phyloP scores from a whole-genome alignment of 192 early-diverging fungal genomes.

The Chytriomyces sp. region DNA sequence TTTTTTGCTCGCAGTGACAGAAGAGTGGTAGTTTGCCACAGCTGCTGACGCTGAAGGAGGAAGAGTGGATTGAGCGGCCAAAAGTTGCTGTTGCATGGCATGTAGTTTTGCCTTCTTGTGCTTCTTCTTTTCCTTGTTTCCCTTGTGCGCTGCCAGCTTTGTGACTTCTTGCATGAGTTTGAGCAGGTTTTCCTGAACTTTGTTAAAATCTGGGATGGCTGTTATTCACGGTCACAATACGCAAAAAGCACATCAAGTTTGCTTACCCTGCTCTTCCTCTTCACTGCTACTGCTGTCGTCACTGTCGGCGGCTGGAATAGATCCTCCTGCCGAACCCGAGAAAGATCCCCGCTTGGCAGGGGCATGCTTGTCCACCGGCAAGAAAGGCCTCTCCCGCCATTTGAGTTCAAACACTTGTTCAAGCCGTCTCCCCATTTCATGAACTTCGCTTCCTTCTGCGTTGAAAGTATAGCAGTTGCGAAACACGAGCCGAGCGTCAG shows the following conservation, averaged over 20 bases:
- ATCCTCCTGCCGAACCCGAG: not conserved
- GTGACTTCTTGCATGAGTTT: constrained; percentile 39
- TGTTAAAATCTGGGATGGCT: not conserved
- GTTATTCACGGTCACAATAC: not conserved
- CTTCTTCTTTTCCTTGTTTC: constrained; percentile 41
- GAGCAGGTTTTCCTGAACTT: constrained; percentile 26
- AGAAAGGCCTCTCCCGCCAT: constrained; percentile 58
- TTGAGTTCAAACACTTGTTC: constrained; percentile 82
- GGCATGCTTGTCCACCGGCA: not conserved
- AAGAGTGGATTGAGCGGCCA: not conserved
- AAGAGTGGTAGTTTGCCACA: not conserved
- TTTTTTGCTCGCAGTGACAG: constrained; percentile 40
- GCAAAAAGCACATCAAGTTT: not conserved
- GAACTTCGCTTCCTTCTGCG: constrained; percentile 64
- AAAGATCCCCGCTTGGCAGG: not conserved
- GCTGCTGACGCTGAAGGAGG: constrained; percentile 12
- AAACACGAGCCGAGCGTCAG: constrained; percentile 81
- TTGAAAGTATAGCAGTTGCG: constrained; percentile 88
- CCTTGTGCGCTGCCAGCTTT: constrained; percentile 18
- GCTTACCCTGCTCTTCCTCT: constrained; percentile 32
- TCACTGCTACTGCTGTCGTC: constrained; percentile 23
- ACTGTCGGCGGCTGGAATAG: not conserved
- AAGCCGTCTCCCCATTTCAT: constrained; percentile 70
- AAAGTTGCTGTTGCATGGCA: constrained; percentile 15
- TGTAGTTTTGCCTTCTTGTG: constrained; percentile 35